Conservation (phyloP, 768 basidiomycete species). For the Mycena indigotica region DNA sequence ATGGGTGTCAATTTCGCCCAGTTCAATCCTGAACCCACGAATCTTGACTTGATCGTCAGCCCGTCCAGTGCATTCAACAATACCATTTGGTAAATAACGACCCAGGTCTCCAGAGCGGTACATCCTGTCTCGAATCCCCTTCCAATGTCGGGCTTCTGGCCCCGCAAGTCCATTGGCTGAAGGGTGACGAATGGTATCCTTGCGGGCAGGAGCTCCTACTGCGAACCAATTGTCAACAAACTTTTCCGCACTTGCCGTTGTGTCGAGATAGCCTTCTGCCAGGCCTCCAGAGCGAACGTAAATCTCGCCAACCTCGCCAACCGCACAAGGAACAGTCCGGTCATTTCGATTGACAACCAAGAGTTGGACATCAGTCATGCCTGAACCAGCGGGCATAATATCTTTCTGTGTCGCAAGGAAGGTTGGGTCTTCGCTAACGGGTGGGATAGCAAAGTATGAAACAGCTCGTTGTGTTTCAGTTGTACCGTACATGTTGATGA, state of each 20-base stretch:
- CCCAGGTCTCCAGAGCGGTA: conserved; percentile 97
- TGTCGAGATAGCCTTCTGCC: conserved; percentile 92
- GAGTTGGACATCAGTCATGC: conserved; percentile 97
- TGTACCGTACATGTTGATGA: conserved; percentile 99
- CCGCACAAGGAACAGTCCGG: conserved; percentile 80
- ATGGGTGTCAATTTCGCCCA: conserved; percentile 97
- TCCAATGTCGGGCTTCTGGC: conserved; percentile 83
- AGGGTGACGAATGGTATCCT: conserved; percentile 75
- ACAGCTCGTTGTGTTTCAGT: conserved; percentile 99
- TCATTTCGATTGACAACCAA: conserved; percentile 93
- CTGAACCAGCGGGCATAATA: conserved; percentile 95
- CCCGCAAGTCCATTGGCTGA: conserved; percentile 51
- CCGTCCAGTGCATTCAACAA: conserved; percentile 94
- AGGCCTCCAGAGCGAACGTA: conserved; percentile 96
- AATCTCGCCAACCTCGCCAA: conserved; percentile 98
- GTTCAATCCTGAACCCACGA: conserved; percentile 96
- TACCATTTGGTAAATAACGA: conserved; percentile 87
- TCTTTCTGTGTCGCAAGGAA: conserved; percentile 96
- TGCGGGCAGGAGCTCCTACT: conserved; percentile 45
- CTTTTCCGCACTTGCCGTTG: conserved; percentile 82
- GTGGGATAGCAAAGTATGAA: conserved; percentile 92
- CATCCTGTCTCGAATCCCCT: conserved; percentile 95
- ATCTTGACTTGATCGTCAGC: conserved; percentile 99
- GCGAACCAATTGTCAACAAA: conserved; percentile 96
- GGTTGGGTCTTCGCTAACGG: conserved; percentile 78